phyloP scores from a whole-genome alignment of 139 green algal genomes.

The Chlamydomonas sphaeroides region DNA sequence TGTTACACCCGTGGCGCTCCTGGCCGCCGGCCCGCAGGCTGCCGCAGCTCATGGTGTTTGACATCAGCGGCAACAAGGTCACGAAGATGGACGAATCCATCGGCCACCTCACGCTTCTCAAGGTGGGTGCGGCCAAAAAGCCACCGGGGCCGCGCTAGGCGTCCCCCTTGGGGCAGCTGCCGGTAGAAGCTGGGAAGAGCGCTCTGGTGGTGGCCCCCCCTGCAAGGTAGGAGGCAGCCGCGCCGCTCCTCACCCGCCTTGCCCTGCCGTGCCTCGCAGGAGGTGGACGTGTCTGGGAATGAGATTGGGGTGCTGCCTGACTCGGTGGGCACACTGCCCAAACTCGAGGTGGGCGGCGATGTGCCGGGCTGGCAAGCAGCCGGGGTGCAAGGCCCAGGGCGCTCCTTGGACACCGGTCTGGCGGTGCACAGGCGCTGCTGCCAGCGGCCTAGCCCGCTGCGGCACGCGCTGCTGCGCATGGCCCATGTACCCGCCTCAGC shows the following conservation, averaged over 20 bases:
- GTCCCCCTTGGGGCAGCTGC: no score
- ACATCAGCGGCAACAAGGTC: slow-evolving; percentile 86
- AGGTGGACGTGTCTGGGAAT: slow-evolving; percentile 75
- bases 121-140: slow-evolving; percentile 12
- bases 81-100: slow-evolving; percentile 66
- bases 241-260: not conserved
- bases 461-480: no score
- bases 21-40: slow-evolving; percentile 25
- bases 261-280: not conserved
- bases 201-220: no score
- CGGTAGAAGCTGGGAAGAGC: no score
- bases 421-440: no score
- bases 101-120: slow-evolving; percentile 48
- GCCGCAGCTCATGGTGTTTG: slow-evolving; percentile 67
- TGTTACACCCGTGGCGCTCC: not conserved
- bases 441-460: no score
- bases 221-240: no score
- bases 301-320: slow-evolving; percentile 70
- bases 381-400: no score
- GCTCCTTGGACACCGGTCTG: no score
- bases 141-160: no score
- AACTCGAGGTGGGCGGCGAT: slow-evolving; percentile 67
- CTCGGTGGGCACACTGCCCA: slow-evolving; percentile 60
- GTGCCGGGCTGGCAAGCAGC: no score
- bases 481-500: no score